Evolutionary conservation across 306 rosid species (phyloP), one percentile per base, ranked within the genome.

Genomic region (Alnus rubra): DNA sequence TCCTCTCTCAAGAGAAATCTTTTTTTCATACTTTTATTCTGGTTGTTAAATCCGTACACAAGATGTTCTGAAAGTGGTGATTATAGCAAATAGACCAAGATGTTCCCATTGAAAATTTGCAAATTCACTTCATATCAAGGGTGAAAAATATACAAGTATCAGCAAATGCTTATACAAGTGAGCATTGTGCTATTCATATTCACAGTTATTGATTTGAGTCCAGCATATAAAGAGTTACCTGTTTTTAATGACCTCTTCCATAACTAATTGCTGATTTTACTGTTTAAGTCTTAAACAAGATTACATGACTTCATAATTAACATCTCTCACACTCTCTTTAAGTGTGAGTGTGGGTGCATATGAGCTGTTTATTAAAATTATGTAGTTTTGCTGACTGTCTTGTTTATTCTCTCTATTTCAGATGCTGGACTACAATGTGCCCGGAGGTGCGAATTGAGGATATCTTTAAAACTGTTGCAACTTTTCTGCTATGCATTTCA

Each of bases 371-470:
- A 14, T 56, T 55, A 37, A 13, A 56, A 33, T 63, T 16, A 53
- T 42, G 11, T 10, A 44, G 58, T 59, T 58, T 80, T 52, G 42
- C 79, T 85, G 49, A 79, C 73, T 59, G 33, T 33, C 76, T 49
- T 56, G 13, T 77, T 28, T 47, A 52, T 68, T 42, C 51, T 68
- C 51, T 59, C n/a, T 50, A n/a, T 80, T 65, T 50, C 89, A 86
- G 89, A 90, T 93, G 98, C 85, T 90, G 90, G 98, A 93, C 85
- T 93, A 93, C 91, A 93, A 91, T 90, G 98, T 93, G 79, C 97
- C 92, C 56, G 97, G 98, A 90, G 98, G 98, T 91, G 79, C 69
- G 89, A 71, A 60, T 72, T 76, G 9, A 65, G 56, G 68, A 51
- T 79, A 52, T 69, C 28, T 60, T 62, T 79, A 19, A 15, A 65